Conservation (phyloP, 2,329 filamentous ascomycete genomes). For the Ceratocystis lukuohia region DNA sequence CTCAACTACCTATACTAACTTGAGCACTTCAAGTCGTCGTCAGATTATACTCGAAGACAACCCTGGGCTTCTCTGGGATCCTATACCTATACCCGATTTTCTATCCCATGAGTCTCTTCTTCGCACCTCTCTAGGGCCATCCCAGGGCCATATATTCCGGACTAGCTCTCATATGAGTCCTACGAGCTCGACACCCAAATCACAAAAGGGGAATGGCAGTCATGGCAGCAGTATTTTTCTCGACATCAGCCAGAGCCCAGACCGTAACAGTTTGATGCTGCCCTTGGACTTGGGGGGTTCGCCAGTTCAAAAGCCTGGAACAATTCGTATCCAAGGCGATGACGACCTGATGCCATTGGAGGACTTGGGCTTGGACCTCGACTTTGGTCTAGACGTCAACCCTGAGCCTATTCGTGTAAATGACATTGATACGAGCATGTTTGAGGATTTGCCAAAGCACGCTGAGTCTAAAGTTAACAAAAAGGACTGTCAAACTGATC, state of each 20-base stretch:
- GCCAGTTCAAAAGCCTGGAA: slow-evolving; percentile 3
- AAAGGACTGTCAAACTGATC: neutral
- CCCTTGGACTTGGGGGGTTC: slow-evolving; percentile 6
- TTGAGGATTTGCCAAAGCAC: slow-evolving; percentile 6
- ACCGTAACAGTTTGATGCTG: slow-evolving; percentile 11
- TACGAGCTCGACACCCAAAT: slow-evolving; percentile 3
- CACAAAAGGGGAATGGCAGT: neutral
- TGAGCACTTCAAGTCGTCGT: slow-evolving; percentile 42
- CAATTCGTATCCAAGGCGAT: slow-evolving; percentile 18
- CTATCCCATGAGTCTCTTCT: slow-evolving; percentile 21
- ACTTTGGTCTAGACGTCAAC: slow-evolving; percentile 14
- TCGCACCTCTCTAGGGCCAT: slow-evolving; percentile 4
- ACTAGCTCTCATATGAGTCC: slow-evolving; percentile 18
- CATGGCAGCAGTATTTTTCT: slow-evolving; percentile 11
- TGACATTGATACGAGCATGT: slow-evolving; percentile 5
- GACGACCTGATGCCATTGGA: slow-evolving; percentile 18
- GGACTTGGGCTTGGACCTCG: slow-evolving; percentile 20
- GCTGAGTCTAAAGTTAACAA: neutral
- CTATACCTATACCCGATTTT: slow-evolving; percentile 42
- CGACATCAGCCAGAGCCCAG: slow-evolving; percentile 15
- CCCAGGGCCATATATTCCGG: slow-evolving; percentile 2
- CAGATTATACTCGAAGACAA: slow-evolving; percentile 72
- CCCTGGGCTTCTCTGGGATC: slow-evolving; percentile 60
- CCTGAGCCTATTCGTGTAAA: neutral
- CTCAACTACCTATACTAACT: neutral